Evolutionary conservation across 192 early-diverging fungal species (phyloP).

Genomic region (Pilobolus umbonatus): DNA sequence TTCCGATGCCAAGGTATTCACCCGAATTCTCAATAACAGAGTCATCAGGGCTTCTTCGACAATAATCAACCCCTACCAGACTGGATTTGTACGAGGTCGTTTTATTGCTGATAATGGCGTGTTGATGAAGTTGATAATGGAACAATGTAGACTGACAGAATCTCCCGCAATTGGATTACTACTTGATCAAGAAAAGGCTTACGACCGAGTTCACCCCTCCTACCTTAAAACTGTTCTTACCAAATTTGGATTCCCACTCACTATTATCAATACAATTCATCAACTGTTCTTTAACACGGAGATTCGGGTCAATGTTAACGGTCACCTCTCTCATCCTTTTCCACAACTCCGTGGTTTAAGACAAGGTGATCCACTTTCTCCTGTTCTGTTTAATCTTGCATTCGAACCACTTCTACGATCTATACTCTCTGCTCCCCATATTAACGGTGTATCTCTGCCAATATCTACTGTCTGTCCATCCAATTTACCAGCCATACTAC

Average conservation of each 20-base stretch:
- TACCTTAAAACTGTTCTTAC: slow-evolving; percentile 11
- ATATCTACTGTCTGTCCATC: not conserved
- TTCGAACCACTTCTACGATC: slow-evolving; percentile 22
- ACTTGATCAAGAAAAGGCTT: not conserved
- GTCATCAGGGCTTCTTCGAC: not conserved
- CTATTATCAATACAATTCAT: not conserved
- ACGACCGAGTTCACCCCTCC: slow-evolving; percentile 4
- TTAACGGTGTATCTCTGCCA: not conserved
- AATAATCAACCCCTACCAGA: slow-evolving; percentile 17
- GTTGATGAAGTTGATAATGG: not conserved
- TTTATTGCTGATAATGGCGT: slow-evolving; percentile 10
- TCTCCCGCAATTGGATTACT: not conserved
- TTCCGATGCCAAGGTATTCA: slow-evolving; percentile 22
- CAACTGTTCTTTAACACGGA: slow-evolving; percentile 4
- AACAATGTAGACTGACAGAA: not conserved
- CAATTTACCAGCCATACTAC: not conserved
- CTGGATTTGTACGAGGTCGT: slow-evolving; percentile 11
- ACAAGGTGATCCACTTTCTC: slow-evolving; percentile 30
- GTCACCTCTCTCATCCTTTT: not conserved
- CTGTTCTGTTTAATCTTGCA: slow-evolving; percentile 19
- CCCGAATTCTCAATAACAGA: slow-evolving; percentile 7
- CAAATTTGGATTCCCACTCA: slow-evolving; percentile 6
- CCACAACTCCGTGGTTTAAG: slow-evolving; percentile 23
- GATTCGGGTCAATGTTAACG: not conserved
- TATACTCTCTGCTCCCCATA: not conserved